Conservation (phyloP, 371 early-diverging fungal species). For the Enteropsectra breve region DNA sequence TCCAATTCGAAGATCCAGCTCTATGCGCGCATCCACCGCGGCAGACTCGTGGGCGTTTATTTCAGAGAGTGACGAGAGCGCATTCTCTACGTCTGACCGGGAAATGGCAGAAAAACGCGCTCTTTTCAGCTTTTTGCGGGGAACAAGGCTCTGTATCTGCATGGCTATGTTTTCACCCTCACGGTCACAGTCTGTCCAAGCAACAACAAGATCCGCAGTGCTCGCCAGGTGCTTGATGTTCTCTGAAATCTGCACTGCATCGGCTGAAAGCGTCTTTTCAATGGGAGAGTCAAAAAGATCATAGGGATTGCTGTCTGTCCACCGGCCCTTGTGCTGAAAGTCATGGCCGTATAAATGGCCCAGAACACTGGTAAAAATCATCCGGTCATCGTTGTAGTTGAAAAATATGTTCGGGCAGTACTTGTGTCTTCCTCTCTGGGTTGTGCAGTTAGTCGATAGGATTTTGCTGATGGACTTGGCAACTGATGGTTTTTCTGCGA, state of each 20-base stretch:
- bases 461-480: conserved; percentile 76
- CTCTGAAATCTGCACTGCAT: conserved; percentile 56
- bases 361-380: conserved; percentile 60
- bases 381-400: conserved; percentile 30
- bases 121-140: conserved; percentile 54
- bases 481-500: conserved; percentile 95
- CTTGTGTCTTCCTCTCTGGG: conserved; percentile 39
- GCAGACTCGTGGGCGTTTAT: conserved; percentile 68
- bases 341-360: conserved; percentile 57
- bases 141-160: conserved; percentile 64
- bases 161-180: conserved; percentile 94
- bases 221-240: conserved; percentile 65
- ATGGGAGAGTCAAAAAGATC: conserved; percentile 48
- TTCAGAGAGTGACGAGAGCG: conserved; percentile 66
- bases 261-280: conserved; percentile 15
- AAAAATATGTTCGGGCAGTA: conserved; percentile 55
- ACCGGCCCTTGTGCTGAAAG: conserved; percentile 49
- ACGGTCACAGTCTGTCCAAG: conserved; percentile 99
- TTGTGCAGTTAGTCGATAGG: conserved; percentile 61
- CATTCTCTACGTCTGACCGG: conserved; percentile 68
- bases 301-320: conserved; percentile 53
- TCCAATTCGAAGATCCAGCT: conserved; percentile 91
- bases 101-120: conserved; percentile 63
- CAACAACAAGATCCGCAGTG: conserved; percentile 67
- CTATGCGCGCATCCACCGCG: conserved; percentile 80